Conservation (phyloP, 345 rosid species). For the Euphorbia tirucalli region DNA sequence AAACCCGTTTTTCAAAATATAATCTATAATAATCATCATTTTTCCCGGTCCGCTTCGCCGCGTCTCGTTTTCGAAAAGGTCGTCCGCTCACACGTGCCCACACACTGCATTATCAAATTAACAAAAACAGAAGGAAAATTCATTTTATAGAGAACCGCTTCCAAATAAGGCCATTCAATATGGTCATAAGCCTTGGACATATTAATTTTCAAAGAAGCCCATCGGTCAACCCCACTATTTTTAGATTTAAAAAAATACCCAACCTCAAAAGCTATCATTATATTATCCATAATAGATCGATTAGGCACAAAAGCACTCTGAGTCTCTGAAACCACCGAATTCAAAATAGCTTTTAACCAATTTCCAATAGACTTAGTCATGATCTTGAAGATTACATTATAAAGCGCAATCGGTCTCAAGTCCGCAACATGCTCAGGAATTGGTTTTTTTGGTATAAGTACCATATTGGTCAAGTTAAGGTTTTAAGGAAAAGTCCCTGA, state of each 20-base stretch:
- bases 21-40: no score
- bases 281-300: not conserved
- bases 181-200: not conserved
- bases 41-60: no score
- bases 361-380: not conserved
- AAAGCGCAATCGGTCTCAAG: not conserved
- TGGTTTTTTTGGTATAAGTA: not conserved
- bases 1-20: no score
- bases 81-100: no score
- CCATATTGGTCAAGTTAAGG: no score
- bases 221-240: not conserved
- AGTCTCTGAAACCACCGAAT: not conserved
- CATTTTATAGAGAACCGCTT: not conserved
- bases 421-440: not conserved
- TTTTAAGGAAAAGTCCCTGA: not conserved
- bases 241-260: no score
- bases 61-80: no score
- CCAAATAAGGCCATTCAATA: no score
- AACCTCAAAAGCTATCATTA: not conserved
- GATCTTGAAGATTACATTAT: not conserved
- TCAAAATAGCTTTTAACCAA: not conserved
- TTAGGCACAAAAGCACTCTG: not conserved
- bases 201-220: no score
- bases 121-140: no score
- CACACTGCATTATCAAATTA: not conserved